Evolutionary conservation across 192 early-diverging fungal genomes (phyloP).

Genomic region (Geranomyces michiganensis): DNA sequence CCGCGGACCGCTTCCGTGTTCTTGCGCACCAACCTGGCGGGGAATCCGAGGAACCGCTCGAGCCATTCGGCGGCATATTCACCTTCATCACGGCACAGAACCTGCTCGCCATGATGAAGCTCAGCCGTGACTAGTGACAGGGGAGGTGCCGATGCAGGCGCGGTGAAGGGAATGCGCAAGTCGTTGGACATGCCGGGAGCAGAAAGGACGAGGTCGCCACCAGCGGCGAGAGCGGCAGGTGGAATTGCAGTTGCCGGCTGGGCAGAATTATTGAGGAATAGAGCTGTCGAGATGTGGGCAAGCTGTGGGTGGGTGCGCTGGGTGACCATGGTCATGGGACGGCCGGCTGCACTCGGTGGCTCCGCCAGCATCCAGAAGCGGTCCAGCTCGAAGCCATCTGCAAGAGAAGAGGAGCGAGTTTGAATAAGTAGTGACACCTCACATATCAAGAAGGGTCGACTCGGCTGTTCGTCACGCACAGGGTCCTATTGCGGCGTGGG

Average conservation of each 20-base stretch:
- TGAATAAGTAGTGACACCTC: background rate
- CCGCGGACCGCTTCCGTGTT: constrained; percentile 42
- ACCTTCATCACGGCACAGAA: constrained; percentile 66
- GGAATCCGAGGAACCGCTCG: constrained; percentile 44
- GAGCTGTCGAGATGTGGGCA: constrained; percentile 33
- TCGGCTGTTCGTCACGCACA: background rate
- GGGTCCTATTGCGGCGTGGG: constrained; percentile 15
- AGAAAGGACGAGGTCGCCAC: constrained; percentile 34
- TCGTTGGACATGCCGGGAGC: constrained; percentile 42
- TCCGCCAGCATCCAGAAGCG: constrained; percentile 46
- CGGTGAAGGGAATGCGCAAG: constrained; percentile 9
- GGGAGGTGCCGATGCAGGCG: background rate
- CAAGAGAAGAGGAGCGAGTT: background rate
- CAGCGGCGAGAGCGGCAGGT: constrained; percentile 25
- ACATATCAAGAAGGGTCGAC: no score
- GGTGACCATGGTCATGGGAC: constrained; percentile 22
- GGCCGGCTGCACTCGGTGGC: background rate
- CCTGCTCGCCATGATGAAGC: background rate
- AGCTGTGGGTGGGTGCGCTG: constrained; percentile 43
- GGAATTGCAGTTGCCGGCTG: constrained; percentile 7
- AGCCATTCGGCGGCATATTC: constrained; percentile 65
- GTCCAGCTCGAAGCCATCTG: constrained; percentile 32
- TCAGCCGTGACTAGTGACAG: background rate
- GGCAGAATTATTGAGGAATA: background rate
- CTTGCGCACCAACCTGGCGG: constrained; percentile 54